Evolutionary conservation across 164 flowering plant species (phyloP).

Genomic region (Liquidambar formosana): DNA sequence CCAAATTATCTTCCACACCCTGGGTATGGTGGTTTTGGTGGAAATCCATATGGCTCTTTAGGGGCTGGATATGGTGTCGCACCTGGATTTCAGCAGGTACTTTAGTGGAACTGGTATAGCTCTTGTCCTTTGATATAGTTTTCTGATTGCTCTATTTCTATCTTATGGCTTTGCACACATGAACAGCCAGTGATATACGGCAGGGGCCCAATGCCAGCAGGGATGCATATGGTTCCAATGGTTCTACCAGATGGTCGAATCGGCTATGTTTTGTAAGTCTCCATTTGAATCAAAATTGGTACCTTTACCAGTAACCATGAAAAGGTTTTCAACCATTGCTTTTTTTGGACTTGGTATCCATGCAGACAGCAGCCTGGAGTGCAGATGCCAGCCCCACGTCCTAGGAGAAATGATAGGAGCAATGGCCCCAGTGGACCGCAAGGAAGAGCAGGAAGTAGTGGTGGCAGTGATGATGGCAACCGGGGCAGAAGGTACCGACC

Average conservation of each 20-base stretch:
- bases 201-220: constrained; percentile 93
- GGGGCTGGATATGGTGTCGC: constrained; percentile 63
- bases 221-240: constrained; percentile 99
- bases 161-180: constrained; percentile 5
- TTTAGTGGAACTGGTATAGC: background rate
- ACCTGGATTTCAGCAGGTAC: constrained; percentile 72
- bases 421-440: constrained; percentile 51
- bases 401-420: constrained; percentile 64
- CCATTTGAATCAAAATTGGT: background rate
- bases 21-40: constrained; percentile 63
- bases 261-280: constrained; percentile 97
- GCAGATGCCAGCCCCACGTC: constrained; percentile 57
- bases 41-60: constrained; percentile 66
- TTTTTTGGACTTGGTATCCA: background rate
- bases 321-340: background rate
- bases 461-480: constrained; percentile 49
- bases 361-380: constrained; percentile 94
- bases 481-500: constrained; percentile 82
- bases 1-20: constrained; percentile 51
- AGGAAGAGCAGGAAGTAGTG: constrained; percentile 48
- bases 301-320: too few relatives aligned
- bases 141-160: background rate
- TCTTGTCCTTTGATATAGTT: background rate
- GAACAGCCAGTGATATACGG: constrained; percentile 94
- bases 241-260: constrained; percentile 96